Evolutionary conservation across 306 rosid species (phyloP).

Genomic region (Trifolium dubium): DNA sequence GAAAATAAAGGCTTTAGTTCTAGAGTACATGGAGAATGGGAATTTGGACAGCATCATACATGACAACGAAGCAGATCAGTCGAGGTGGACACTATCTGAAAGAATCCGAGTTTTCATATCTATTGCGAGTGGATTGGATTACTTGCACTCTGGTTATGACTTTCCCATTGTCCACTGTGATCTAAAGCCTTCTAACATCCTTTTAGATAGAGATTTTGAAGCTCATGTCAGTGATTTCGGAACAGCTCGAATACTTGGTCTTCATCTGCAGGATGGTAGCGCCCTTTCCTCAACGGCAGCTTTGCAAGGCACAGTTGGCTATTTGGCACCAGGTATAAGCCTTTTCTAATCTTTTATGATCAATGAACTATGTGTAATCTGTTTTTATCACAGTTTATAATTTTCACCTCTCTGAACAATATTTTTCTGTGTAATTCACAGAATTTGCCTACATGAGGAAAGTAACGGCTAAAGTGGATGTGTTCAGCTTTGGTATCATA

Average conservation of each 20-base stretch:
- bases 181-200: constrained; percentile 86
- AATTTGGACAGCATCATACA: constrained; percentile 79
- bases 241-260: constrained; percentile 82
- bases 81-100: constrained; percentile 67
- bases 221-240: constrained; percentile 96
- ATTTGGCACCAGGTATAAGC: constrained; percentile 83
- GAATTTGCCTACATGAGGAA: constrained; percentile 83
- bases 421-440: constrained; percentile 50
- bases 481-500: constrained; percentile 82
- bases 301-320: constrained; percentile 83
- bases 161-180: constrained; percentile 86
- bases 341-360: constrained; percentile 21
- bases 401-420: constrained; percentile 33
- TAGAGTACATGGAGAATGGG: constrained; percentile 80
- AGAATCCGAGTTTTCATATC: constrained; percentile 61
- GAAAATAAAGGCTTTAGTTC: constrained; percentile 80
- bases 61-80: constrained; percentile 42
- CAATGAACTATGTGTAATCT: not conserved
- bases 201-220: constrained; percentile 72
- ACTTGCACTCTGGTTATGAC: constrained; percentile 77
- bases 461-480: constrained; percentile 73
- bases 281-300: constrained; percentile 65
- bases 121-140: constrained; percentile 77
- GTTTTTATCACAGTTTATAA: constrained; percentile 2
- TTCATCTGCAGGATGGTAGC: constrained; percentile 65